A percentile compares a stretch with the other conserved stretches of the same genome.
Conservation (phyloP, 371 early-diverging fungal species). For the Mucor irregularis region DNA sequence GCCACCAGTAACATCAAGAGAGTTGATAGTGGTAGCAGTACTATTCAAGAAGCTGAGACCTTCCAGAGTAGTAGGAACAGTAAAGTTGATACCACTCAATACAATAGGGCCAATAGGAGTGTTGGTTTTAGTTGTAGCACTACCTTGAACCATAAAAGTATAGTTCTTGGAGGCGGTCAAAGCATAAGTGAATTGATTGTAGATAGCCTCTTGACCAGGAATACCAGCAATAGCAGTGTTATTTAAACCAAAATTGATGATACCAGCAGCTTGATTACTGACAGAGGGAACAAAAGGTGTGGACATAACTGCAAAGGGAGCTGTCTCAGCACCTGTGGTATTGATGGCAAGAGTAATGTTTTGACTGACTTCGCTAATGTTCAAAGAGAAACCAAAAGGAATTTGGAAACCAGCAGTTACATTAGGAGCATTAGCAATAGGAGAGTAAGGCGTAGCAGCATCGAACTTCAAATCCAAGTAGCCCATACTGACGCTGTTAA, state of each 20-base stretch:
- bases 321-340: conserved; percentile 12
- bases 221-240: conserved; percentile 46
- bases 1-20: conserved; percentile 64
- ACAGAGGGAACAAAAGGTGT: conserved; percentile 46
- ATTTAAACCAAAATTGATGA: conserved; percentile 49
- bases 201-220: conserved; percentile 35
- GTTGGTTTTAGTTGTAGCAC: conserved; percentile 50
- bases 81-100: conserved; percentile 58
- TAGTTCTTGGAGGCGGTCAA: conserved; percentile 47
- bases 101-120: conserved; percentile 63
- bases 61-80: conserved; percentile 50
- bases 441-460: conserved; percentile 48
- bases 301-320: conserved; percentile 49
- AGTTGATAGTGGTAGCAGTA: conserved; percentile 56
- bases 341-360: conserved; percentile 48
- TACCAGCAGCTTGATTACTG: conserved; percentile 48
- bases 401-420: conserved; percentile 54
- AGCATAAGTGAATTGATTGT: conserved; percentile 51
- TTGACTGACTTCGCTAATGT: conserved; percentile 55
- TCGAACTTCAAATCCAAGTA: conserved; percentile 57
- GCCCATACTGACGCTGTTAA: conserved; percentile 56
- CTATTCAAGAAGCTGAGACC: conserved; percentile 66
- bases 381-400: conserved; percentile 61
- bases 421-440: conserved; percentile 46
- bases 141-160: conserved; percentile 53